Conservation (phyloP, 2,329 filamentous ascomycete species). For the Fusarium pseudonygamai region DNA sequence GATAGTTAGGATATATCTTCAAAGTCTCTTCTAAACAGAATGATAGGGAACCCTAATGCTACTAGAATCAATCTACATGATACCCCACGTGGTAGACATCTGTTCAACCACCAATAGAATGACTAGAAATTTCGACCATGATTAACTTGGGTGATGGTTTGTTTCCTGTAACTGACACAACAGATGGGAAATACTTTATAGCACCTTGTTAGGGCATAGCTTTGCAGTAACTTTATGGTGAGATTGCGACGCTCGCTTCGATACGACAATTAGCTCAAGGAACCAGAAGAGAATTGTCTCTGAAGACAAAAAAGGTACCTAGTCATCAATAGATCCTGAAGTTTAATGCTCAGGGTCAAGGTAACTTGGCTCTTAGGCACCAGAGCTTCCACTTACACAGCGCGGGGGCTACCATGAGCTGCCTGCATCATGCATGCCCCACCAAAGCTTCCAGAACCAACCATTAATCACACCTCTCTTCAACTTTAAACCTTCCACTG, state of each 20-base stretch:
- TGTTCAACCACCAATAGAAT: background rate
- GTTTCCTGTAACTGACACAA: background rate
- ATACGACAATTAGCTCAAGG: background rate
- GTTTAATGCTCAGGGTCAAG: no score
- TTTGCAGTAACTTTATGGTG: background rate
- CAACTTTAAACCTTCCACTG: background rate
- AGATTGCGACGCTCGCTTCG: background rate
- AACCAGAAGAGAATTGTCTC: background rate
- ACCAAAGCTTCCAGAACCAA: constrained; percentile 48
- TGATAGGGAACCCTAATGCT: background rate
- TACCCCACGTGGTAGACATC: background rate
- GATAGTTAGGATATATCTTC: background rate
- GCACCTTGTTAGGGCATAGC: no score
- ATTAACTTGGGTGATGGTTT: no score
- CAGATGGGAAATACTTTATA: background rate
- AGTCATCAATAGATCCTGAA: background rate
- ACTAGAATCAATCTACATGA: background rate
- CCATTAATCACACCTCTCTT: constrained; percentile 16
- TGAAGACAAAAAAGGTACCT: background rate
- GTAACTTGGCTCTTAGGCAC: background rate
- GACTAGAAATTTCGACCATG: background rate
- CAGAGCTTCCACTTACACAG: background rate
- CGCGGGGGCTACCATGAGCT: background rate
- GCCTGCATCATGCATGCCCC: constrained; percentile 31
- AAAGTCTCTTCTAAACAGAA: background rate